phyloP scores from a whole-genome alignment of 352 stramenopile species.

The Globisporangium nodosum region DNA sequence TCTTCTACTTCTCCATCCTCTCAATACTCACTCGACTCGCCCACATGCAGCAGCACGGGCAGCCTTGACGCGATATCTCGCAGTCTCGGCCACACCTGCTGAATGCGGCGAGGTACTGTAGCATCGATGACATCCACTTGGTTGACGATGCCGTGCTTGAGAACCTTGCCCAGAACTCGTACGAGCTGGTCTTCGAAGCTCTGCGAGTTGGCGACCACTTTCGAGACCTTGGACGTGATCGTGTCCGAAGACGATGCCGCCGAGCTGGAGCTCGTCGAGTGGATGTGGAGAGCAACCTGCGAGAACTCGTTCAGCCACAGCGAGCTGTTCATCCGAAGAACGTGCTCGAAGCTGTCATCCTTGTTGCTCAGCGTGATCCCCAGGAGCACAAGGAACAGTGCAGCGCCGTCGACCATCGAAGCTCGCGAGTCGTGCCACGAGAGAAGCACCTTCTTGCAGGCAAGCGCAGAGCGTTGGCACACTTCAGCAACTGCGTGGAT shows the following conservation, averaged over 20 bases:
- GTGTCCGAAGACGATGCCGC: not conserved
- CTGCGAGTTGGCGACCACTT: conserved; percentile 2
- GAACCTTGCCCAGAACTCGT: conserved; percentile 9
- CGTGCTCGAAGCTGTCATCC: conserved; percentile 9
- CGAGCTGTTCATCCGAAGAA: conserved; percentile 17
- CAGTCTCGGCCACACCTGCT: conserved; percentile 14
- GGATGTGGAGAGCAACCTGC: conserved; percentile 7
- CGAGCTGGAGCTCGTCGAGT: conserved; percentile 1
- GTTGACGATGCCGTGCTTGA: conserved; percentile 15
- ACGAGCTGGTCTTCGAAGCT: conserved; percentile 12
- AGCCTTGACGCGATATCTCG: conserved; percentile 2
- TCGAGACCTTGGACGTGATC: not conserved
- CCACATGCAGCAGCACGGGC: conserved; percentile 4
- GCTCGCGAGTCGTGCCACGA: not conserved
- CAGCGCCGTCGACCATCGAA: not conserved
- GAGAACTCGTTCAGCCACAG: conserved; percentile 33
- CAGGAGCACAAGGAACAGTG: conserved; percentile 20
- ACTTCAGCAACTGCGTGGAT: conserved; percentile 16
- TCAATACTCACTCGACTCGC: conserved; percentile 8
- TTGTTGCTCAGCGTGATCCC: conserved; percentile 4
- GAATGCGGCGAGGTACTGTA: conserved; percentile 6
- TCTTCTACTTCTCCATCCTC: not conserved
- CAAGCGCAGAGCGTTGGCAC: conserved; percentile 6
- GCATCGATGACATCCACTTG: conserved; percentile 24
- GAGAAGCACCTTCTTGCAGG: conserved; percentile 6